Evolutionary conservation across 352 stramenopile species (phyloP).

Genomic region (Thalassiosira mediterranea): DNA sequence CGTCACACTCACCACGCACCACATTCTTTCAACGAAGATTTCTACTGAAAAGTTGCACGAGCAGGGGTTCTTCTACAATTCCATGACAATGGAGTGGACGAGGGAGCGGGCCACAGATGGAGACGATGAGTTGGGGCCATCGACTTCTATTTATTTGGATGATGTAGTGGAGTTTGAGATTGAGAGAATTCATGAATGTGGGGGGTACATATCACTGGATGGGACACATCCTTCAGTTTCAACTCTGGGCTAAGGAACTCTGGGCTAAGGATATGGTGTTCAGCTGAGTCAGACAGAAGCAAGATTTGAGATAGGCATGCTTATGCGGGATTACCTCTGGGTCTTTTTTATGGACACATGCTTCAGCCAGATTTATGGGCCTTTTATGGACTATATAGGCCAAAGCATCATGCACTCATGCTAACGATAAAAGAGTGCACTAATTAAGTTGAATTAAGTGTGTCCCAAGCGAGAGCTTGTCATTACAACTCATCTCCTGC

Average conservation of each 20-base stretch:
- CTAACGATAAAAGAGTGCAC: not conserved
- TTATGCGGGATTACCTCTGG: too few species aligned
- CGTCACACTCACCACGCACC: constrained; percentile 54
- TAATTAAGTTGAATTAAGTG: too few species aligned
- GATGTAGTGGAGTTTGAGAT: constrained; percentile 60
- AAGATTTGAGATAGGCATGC: too few species aligned
- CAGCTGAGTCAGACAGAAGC: too few species aligned
- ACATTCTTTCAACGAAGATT: constrained; percentile 60
- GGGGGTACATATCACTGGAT: constrained; percentile 53
- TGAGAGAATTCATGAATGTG: constrained; percentile 53
- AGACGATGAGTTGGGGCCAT: constrained; percentile 35
- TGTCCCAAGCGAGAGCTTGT: not conserved
- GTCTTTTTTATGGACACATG: too few species aligned
- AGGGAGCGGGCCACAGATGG: constrained; percentile 29
- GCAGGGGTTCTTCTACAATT: constrained; percentile 53
- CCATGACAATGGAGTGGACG: constrained; percentile 45
- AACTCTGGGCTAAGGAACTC: constrained; percentile 18
- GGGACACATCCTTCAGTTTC: constrained; percentile 50
- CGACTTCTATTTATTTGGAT: constrained; percentile 61
- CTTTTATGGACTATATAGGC: too few species aligned
- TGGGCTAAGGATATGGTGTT: too few species aligned
- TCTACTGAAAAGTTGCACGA: constrained; percentile 51
- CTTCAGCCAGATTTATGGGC: too few species aligned
- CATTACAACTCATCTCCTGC: constrained; percentile 33
- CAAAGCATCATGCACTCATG: too few species aligned